Base-by-base conservation (phyloP, 306 rosid species). In the Rosa chinensis region DNA sequence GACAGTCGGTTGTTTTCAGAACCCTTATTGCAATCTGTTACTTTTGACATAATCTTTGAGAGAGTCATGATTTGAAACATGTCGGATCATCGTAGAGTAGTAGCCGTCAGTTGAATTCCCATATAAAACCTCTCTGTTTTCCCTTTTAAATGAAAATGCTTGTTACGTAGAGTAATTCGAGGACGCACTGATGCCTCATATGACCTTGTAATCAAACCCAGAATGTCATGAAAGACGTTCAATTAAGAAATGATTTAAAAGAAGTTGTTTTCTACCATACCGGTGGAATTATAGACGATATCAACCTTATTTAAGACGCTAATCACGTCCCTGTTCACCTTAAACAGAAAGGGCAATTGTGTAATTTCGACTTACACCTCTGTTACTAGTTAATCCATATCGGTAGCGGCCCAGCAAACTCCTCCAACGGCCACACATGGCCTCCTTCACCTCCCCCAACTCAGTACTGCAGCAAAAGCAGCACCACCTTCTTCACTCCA, bases 361-460 rank as follows among this genome's bases (percentile, higher is more conserved):
- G 80, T 77, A 16, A 52, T 42, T 52, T 50, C 28, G 1, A n/a
- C 37, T 35, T 44, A 0, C 7, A 50, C 16, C 69, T 13, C 8
- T 55, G 11, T 55, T 3, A 63, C 39, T 6, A 16, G 17, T 58
- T 9, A 45, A 63, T 12, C 78, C 78, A 64, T 73, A 64, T 79
- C 78, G 61, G 44, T 25, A 35, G 4, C 58, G 5, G 44, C 28
- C 39, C 48, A 1, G 5, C 47, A 66, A 74, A 77, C 81, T 75
- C 81, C 69, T 80, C 83, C 72, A 49, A 83, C 73, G 82, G 89
- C 92, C 91, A 86, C 91, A 85, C 50, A 85, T 90, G 93, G 90
- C 89, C 66, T 84, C 77, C 82, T 83, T 79, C 23, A 61, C 35
- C 35, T 43, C 83, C 86, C 82, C 79, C 82, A 85, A 78, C 79